Conservation (phyloP, 192 early-diverging fungal genomes). For the Coemansia sp. region DNA sequence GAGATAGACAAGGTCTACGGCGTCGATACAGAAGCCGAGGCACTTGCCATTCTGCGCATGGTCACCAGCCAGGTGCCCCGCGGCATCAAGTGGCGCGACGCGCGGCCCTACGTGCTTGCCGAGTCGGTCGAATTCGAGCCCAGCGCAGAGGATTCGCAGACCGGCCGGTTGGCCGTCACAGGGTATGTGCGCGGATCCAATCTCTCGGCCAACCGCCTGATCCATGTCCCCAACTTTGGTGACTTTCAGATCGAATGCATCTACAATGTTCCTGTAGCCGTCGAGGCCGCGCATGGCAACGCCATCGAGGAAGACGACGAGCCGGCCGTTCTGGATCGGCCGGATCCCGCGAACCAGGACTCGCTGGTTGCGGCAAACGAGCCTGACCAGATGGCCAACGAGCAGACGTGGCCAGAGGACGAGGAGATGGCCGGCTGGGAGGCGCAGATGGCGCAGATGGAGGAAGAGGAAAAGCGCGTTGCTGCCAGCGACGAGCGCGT, state of each 20-base stretch:
- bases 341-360: conserved; percentile 70
- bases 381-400: conserved; percentile 82
- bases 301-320: conserved; percentile 44
- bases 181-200: conserved; percentile 82
- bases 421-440: conserved; percentile 86
- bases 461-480: conserved; percentile 26
- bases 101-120: conserved; percentile 81
- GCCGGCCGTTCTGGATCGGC: conserved; percentile 60
- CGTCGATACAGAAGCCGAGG: conserved; percentile 58
- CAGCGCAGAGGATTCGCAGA: conserved; percentile 44
- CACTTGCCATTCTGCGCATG: conserved; percentile 66
- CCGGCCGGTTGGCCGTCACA: conserved; percentile 72
- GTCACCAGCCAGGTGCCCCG: conserved; percentile 77
- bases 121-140: conserved; percentile 71
- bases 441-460: conserved; percentile 47
- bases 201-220: conserved; percentile 85
- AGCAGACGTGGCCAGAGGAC: conserved; percentile 99
- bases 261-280: conserved; percentile 24
- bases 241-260: conserved; percentile 88
- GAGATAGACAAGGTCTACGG: conserved; percentile 71
- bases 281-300: conserved; percentile 30
- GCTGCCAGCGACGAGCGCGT: conserved; percentile 37
- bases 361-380: conserved; percentile 82
- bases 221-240: conserved; percentile 90
- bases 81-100: conserved; percentile 80